phyloP scores from a whole-genome alignment of 2,329 filamentous ascomycete species.

The Xylariaceae sp. region DNA sequence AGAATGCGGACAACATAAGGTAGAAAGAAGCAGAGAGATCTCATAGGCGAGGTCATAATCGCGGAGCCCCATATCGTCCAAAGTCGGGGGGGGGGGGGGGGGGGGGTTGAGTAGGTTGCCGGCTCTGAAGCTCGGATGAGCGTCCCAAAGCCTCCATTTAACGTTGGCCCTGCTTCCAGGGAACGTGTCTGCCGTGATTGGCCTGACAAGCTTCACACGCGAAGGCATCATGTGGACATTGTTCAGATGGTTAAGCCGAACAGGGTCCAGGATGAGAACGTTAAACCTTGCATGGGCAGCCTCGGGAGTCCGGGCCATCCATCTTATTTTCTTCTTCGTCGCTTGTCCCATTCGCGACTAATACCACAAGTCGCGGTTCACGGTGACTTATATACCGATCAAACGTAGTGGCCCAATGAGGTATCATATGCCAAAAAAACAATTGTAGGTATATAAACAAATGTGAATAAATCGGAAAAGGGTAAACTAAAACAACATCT shows the following conservation, averaged over 20 bases:
- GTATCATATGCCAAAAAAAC: not conserved
- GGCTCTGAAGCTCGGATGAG: slow-evolving; percentile 11
- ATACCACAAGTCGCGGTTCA: not conserved
- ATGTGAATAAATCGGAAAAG: not conserved
- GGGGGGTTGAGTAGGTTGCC: not conserved
- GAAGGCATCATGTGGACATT: slow-evolving; percentile 2
- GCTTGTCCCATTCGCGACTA: not conserved
- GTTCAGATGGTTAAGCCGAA: not conserved
- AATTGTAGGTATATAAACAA: too few species aligned
- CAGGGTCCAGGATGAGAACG: not conserved
- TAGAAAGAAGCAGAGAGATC: not conserved
- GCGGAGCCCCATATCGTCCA: not conserved
- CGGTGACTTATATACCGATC: not conserved
- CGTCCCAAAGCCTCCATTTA: slow-evolving; percentile 1
- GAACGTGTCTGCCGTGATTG: not conserved
- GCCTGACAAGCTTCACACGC: slow-evolving; percentile 1
- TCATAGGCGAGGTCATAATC: not conserved
- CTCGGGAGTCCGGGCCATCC: not conserved
- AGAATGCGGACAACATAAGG: not conserved
- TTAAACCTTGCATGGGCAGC: not conserved
- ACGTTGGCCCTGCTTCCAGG: not conserved
- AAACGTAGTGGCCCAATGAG: not conserved
- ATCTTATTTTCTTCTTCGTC: not conserved
- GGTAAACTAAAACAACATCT: not conserved
- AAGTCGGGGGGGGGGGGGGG: not conserved